These are phyloP conservation scores for Cyclotella choctawhatcheeana DNA, from an alignment of 108 stramenopile species.

Conservation along the genomic window DNA sequence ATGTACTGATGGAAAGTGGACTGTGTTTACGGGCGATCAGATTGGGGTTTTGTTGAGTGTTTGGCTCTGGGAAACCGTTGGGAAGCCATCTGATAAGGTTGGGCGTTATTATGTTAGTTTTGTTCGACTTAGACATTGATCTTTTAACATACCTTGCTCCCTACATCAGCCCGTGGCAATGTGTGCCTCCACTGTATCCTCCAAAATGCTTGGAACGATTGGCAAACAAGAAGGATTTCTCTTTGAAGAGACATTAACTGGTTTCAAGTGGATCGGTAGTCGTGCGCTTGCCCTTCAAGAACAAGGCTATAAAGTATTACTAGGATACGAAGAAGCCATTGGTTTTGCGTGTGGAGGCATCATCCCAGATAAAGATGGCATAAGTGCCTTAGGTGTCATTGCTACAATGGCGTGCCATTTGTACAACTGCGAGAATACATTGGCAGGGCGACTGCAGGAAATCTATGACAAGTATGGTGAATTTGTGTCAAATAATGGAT, in stretches of 20 bases:
- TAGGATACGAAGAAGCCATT: conserved; percentile 97
- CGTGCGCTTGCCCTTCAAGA: conserved; percentile 60
- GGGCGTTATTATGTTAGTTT: too few species aligned
- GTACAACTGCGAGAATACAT: conserved; percentile 65
- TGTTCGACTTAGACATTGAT: too few species aligned
- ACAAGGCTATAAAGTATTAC: conserved; percentile 82
- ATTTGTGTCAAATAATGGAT: conserved; percentile 92
- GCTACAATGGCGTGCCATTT: conserved; percentile 79
- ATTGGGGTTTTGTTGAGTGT: conserved; percentile 91
- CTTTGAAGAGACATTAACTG: conserved; percentile 96
- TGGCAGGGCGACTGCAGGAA: conserved; percentile 69
- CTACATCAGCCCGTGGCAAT: conserved; percentile 89
- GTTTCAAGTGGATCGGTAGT: conserved; percentile 96
- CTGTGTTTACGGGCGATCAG: conserved; percentile 95
- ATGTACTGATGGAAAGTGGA: conserved; percentile 74
- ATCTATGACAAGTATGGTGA: conserved; percentile 92
- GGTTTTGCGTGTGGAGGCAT: conserved; percentile 93
- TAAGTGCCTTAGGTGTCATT: conserved; percentile 83
- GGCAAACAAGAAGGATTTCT: conserved; percentile 88
- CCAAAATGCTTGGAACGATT: conserved; percentile 89
- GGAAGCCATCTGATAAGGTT: conserved; percentile 66
- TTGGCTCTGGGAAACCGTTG: conserved; percentile 89
- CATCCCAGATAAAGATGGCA: conserved; percentile 93
- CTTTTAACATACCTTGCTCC: too few species aligned
- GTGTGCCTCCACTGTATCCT: conserved; percentile 95